Evolutionary conservation across 495 filamentous ascomycete species (phyloP).

Genomic region (Sordaria brevicollis): DNA sequence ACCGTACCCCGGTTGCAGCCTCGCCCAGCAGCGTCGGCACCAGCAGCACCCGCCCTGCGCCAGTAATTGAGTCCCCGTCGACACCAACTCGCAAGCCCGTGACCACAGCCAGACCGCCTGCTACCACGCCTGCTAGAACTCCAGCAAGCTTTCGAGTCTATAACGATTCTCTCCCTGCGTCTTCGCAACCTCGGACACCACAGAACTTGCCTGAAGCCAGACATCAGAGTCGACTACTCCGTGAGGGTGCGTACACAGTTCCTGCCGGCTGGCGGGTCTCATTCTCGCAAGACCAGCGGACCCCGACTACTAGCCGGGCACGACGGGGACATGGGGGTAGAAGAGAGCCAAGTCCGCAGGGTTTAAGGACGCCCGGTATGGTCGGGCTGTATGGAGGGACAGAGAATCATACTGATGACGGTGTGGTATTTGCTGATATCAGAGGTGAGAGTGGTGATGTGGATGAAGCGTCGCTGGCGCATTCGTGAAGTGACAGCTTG

Average conservation of each 20-base stretch:
- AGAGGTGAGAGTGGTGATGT: not conserved
- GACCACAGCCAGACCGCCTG: not conserved
- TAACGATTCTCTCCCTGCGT: constrained; percentile 39
- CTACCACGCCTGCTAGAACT: not conserved
- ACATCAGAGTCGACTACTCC: constrained; percentile 33
- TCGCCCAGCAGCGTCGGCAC: not conserved
- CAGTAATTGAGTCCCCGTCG: not conserved
- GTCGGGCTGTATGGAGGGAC: constrained; percentile 34
- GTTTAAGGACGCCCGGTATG: constrained; percentile 28
- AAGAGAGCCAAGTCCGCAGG: constrained; percentile 20
- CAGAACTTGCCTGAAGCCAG: constrained; percentile 41
- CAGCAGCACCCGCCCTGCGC: not conserved
- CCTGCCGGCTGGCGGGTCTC: constrained; percentile 17
- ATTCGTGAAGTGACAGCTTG: not conserved
- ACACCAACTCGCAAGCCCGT: not conserved
- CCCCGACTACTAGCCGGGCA: constrained; percentile 5
- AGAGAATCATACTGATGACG: constrained; percentile 34
- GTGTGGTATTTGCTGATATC: constrained; percentile 23
- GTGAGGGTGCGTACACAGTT: constrained; percentile 32
- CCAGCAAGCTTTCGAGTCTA: constrained; percentile 27
- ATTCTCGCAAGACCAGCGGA: constrained; percentile 3
- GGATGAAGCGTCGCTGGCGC: not conserved
- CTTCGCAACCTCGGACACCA: constrained; percentile 46
- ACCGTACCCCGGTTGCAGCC: not conserved
- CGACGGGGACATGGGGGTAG: constrained; percentile 5